Base-by-base conservation (phyloP, 2,329 filamentous ascomycete species). In the Coleophoma eucalyptorum region DNA sequence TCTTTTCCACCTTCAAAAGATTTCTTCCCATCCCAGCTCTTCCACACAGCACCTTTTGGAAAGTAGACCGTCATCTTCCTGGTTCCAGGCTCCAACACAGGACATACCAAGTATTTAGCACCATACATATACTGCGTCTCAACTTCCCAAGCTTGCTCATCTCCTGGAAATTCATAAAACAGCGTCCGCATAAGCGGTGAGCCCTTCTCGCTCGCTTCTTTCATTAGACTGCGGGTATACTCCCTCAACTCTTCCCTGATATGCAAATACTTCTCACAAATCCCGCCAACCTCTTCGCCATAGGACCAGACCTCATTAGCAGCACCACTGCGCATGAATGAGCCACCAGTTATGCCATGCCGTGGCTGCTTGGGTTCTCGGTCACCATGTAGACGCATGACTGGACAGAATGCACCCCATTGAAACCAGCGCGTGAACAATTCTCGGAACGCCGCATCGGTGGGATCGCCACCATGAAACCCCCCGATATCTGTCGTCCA, bases 401-500 rank as follows among this genome's bases (percentile, higher is more conserved):
- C 83, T 0, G 84, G 84, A 50, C 81, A 85, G 59, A 84, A 87
- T 0, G 81, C 69, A 0, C 79, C 83, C 81, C 83, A 87, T 58
- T 87, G 83, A 63, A 87, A 87, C 84, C 84, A 87, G 2, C 84
- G 69, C 1, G 82, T 77, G 51, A 87, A 81, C 0, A 87, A 67
- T 60, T 87, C 84, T 7, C 81, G 72, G 65, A 87, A 87, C 0
- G 59, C 69, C 1, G 69, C 65, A 43, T 84, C 75, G 1, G 70
- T 63, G 0, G 82, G 80, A 53, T 83, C 73, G 0, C 84, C 84
- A 5, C 83, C 83, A 58, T 87, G 83, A 60, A 88, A 87, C 1
- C 84, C 84, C 2, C 84, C 84, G 48, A 87, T 87, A 57, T 87
- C 84, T 1, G 83, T 87, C 0, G 84, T 87, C 81, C 81, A 87